phyloP scores from a whole-genome alignment of 768 basidiomycete species.

The Nidularia sp. region DNA sequence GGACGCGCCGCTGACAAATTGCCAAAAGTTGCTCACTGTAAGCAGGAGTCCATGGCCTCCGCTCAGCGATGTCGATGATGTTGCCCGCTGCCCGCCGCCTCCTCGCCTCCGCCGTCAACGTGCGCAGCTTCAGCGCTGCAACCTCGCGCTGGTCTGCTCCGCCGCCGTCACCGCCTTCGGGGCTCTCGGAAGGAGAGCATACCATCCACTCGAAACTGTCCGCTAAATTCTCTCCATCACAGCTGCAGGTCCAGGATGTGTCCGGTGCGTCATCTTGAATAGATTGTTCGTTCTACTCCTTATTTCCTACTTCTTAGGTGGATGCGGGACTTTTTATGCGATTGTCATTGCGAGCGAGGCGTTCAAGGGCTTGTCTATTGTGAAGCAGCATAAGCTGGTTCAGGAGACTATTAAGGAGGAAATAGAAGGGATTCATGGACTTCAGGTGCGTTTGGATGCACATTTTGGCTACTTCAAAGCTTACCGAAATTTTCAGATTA shows the following conservation, averaged over 20 bases:
- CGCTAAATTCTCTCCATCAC: slow-evolving; percentile 71
- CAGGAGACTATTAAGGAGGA: slow-evolving; percentile 84
- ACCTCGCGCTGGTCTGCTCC: neutral
- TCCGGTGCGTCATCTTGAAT: slow-evolving; percentile 59
- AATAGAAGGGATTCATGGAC: slow-evolving; percentile 87
- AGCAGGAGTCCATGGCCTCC: slow-evolving; percentile 3
- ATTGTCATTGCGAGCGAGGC: slow-evolving; percentile 81
- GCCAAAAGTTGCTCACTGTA: neutral
- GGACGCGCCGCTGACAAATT: slow-evolving; percentile 5
- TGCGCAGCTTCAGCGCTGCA: slow-evolving; percentile 1
- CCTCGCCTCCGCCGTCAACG: slow-evolving; percentile 12
- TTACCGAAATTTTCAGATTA: neutral
- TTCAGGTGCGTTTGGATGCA: slow-evolving; percentile 63
- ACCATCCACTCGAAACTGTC: slow-evolving; percentile 70
- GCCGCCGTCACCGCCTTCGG: slow-evolving; percentile 12
- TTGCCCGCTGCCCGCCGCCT: slow-evolving; percentile 31
- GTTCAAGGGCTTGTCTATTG: slow-evolving; percentile 81
- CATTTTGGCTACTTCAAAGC: neutral
- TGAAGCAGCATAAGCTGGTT: slow-evolving; percentile 93
- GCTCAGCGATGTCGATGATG: slow-evolving; percentile 10
- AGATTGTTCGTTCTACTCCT: slow-evolving; percentile 1
- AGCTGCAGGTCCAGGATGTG: slow-evolving; percentile 88
- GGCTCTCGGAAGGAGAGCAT: slow-evolving; percentile 59
- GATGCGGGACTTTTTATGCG: slow-evolving; percentile 96
- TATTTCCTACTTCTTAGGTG: slow-evolving; percentile 48